A percentile compares a stretch with the other conserved stretches of the same genome.
Conservation (phyloP, 2,329 filamentous ascomycete genomes). For the Diaporthe nobilis region DNA sequence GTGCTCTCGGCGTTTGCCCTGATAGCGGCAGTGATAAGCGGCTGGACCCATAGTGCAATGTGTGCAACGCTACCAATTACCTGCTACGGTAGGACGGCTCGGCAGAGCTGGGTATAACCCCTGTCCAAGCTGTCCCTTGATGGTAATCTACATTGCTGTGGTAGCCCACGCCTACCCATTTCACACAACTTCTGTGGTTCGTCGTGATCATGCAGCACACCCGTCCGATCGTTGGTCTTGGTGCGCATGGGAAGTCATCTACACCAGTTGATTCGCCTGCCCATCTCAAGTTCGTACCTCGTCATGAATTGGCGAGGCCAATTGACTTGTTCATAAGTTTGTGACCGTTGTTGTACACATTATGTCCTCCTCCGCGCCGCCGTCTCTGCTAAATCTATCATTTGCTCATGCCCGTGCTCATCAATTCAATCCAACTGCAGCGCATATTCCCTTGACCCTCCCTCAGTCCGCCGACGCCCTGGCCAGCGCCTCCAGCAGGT, state of each 20-base stretch:
- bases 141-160: neutral
- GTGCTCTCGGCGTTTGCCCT: slow-evolving; percentile 16
- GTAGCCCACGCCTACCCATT: neutral
- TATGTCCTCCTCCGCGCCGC: neutral
- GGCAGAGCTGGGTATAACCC: neutral
- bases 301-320: neutral
- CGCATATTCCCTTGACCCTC: neutral
- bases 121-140: slow-evolving; percentile 26
- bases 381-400: neutral
- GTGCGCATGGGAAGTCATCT: neutral
- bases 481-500: slow-evolving; percentile 90
- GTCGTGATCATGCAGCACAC: neutral
- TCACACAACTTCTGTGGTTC: neutral
- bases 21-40: slow-evolving; percentile 24
- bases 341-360: slow-evolving; percentile 22
- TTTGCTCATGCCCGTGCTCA: neutral
- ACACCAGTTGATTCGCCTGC: neutral
- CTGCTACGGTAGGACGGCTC: slow-evolving; percentile 18
- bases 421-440: neutral
- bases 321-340: neutral
- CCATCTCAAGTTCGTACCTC: neutral
- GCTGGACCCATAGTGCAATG: slow-evolving; percentile 9
- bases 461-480: slow-evolving; percentile 79
- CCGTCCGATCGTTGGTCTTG: neutral
- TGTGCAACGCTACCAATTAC: neutral